Evolutionary conservation across 106 monocot genomes (phyloP).

Genomic region (Dendrobium chrysotoxum): DNA sequence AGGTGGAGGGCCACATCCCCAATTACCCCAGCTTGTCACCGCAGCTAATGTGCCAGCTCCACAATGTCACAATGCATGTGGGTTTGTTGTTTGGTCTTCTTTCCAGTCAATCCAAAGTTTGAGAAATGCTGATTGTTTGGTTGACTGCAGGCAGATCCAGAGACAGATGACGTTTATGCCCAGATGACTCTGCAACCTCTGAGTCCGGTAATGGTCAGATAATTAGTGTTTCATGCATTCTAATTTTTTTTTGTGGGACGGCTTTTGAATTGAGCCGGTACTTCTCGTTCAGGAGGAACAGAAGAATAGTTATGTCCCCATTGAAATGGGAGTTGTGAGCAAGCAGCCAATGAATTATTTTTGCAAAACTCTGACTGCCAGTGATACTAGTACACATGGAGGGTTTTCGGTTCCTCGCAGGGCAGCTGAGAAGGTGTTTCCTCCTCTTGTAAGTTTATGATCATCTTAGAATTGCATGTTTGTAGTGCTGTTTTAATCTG

Average conservation of each 20-base stretch:
- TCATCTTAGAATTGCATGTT: background rate
- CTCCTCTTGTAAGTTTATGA: slow-evolving; percentile 13
- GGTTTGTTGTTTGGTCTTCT: slow-evolving; percentile 11
- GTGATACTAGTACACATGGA: background rate
- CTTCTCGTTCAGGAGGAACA: slow-evolving; percentile 15
- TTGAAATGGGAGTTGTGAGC: slow-evolving; percentile 16
- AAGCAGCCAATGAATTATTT: slow-evolving; percentile 24
- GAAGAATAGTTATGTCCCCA: slow-evolving; percentile 16
- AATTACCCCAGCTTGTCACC: slow-evolving; percentile 90
- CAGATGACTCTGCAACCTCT: slow-evolving; percentile 90
- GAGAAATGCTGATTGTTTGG: background rate
- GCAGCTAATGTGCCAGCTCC: slow-evolving; percentile 91
- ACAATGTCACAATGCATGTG: slow-evolving; percentile 94
- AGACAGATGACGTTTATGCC: slow-evolving; percentile 91
- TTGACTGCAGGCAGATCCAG: slow-evolving; percentile 71
- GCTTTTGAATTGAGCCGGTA: background rate
- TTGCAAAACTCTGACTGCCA: slow-evolving; percentile 22
- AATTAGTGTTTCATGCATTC: background rate
- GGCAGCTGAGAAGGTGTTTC: slow-evolving; percentile 26
- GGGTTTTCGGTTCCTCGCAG: slow-evolving; percentile 24
- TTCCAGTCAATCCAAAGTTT: background rate
- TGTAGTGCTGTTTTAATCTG: background rate
- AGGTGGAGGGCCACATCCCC: slow-evolving; percentile 86
- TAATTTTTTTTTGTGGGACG: background rate
- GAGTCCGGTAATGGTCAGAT: slow-evolving; percentile 35